phyloP scores from a whole-genome alignment of 202 grass and related monocot species.

The Zizania palustris region DNA sequence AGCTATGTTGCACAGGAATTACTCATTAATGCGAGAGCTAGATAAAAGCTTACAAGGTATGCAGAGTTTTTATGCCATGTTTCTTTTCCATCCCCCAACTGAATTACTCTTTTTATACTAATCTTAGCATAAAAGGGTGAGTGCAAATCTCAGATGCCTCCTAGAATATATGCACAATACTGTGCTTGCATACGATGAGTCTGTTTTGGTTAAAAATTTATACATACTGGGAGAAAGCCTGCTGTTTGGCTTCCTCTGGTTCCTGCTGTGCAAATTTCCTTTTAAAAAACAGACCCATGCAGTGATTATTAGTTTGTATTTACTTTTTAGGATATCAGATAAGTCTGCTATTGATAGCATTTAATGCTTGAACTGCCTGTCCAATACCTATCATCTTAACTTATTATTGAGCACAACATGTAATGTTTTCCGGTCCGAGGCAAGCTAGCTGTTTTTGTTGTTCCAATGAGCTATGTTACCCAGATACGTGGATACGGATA shows the following conservation, averaged over 20 bases:
- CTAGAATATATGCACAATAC: conserved; percentile 8
- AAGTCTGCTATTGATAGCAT: background rate
- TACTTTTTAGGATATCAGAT: conserved; percentile 7
- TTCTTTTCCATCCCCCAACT: background rate
- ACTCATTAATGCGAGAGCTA: conserved; percentile 87
- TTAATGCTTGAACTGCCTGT: conserved; percentile 19
- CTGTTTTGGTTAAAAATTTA: conserved; percentile 1
- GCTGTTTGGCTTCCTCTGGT: conserved; percentile 6
- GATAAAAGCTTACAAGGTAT: conserved; percentile 92
- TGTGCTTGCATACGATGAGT: conserved; percentile 24
- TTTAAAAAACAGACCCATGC: conserved; percentile 15
- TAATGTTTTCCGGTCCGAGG: conserved; percentile 15
- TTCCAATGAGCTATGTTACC: conserved; percentile 16
- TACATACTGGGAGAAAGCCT: conserved; percentile 4
- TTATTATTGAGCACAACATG: background rate
- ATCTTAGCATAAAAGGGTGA: conserved; percentile 6
- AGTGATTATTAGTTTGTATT: conserved; percentile 20
- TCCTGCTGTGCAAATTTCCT: conserved; percentile 13
- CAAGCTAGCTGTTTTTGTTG: conserved; percentile 32
- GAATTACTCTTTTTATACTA: background rate
- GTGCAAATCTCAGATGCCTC: conserved; percentile 18
- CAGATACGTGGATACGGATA: too few relatives aligned
- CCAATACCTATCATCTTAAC: background rate
- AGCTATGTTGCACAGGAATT: conserved; percentile 80
- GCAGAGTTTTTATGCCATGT: background rate